Evolutionary conservation across 495 filamentous ascomycete species (phyloP).

Genomic region (Cercophora samala): DNA sequence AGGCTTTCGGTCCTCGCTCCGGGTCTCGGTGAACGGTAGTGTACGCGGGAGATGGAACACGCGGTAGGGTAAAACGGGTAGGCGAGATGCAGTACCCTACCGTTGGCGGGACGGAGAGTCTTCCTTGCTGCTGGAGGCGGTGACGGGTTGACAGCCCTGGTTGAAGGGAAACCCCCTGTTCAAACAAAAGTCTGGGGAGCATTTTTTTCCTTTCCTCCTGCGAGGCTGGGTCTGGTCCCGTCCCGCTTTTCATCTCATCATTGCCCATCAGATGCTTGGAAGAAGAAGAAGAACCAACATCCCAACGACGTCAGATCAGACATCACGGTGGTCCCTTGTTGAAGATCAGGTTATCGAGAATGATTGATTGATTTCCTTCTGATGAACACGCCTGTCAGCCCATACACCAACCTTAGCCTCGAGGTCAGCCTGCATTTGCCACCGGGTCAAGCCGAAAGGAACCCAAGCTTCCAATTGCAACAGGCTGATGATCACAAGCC

Average conservation of each 20-base stretch:
- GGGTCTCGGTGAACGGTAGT: conserved; percentile 11
- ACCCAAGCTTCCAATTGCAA: not conserved
- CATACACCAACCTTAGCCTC: not conserved
- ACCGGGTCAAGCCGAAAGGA: not conserved
- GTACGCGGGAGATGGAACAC: not conserved
- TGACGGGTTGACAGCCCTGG: not conserved
- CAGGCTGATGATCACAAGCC: conserved; percentile 3
- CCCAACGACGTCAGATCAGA: not conserved
- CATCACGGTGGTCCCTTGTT: not conserved
- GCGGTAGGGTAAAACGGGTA: not conserved
- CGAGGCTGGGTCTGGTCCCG: not conserved
- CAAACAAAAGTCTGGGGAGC: conserved; percentile 7
- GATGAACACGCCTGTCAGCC: not conserved
- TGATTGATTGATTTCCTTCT: conserved; percentile 4
- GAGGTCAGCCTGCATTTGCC: not conserved
- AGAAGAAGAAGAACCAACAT: not conserved
- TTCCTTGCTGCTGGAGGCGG: not conserved
- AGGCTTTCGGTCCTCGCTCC: conserved; percentile 12
- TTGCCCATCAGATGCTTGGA: not conserved
- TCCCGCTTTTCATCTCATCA: conserved; percentile 8
- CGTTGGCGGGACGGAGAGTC: not conserved
- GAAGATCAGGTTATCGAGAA: not conserved
- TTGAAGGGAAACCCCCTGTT: conserved; percentile 3
- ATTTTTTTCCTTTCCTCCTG: not conserved
- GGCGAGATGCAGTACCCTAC: not conserved